Percentiles rank a stretch among this genome's conserved stretches.
phyloP scores from a whole-genome alignment of 2,329 filamentous ascomycete genomes.

The Cladosporium sphaerospermum region DNA sequence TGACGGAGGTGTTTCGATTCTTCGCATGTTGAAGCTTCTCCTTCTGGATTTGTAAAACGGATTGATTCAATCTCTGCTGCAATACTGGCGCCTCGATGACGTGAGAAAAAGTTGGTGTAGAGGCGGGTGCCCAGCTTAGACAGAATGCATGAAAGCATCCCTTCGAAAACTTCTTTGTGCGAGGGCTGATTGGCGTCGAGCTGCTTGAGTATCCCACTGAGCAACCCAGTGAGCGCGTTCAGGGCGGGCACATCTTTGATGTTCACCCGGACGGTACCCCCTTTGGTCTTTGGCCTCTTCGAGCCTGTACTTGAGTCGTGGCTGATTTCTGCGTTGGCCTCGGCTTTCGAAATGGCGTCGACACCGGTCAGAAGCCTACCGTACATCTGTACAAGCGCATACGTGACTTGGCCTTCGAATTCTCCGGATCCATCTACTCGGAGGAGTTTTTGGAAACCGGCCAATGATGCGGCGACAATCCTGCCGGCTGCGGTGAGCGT shows the following conservation, averaged over 20 bases:
- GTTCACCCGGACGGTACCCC: constrained; percentile 13
- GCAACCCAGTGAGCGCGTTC: constrained; percentile 28
- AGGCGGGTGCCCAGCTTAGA: constrained; percentile 34
- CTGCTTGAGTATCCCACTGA: constrained; percentile 31
- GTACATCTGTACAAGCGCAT: constrained; percentile 34
- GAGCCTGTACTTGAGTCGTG: neutral
- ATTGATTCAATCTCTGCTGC: neutral
- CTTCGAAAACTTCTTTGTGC: constrained; percentile 40
- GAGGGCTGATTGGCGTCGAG: constrained; percentile 30
- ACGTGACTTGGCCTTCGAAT: constrained; percentile 21
- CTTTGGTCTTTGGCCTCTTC: constrained; percentile 13
- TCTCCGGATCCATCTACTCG: constrained; percentile 11
- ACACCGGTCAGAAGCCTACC: constrained; percentile 30
- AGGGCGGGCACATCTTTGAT: constrained; percentile 19
- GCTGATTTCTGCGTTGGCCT: neutral
- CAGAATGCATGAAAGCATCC: constrained; percentile 36
- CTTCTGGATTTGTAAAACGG: constrained; percentile 17
- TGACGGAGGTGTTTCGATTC: constrained; percentile 15
- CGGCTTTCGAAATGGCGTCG: constrained; percentile 7
- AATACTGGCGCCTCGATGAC: constrained; percentile 13
- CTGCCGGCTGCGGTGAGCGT: constrained; percentile 20
- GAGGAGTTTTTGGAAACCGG: constrained; percentile 19
- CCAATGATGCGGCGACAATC: constrained; percentile 19
- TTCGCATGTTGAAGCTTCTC: neutral
- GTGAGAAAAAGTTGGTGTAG: constrained; percentile 35